phyloP scores from a whole-genome alignment of 345 rosid genomes.

The Hirschfeldia incana region DNA sequence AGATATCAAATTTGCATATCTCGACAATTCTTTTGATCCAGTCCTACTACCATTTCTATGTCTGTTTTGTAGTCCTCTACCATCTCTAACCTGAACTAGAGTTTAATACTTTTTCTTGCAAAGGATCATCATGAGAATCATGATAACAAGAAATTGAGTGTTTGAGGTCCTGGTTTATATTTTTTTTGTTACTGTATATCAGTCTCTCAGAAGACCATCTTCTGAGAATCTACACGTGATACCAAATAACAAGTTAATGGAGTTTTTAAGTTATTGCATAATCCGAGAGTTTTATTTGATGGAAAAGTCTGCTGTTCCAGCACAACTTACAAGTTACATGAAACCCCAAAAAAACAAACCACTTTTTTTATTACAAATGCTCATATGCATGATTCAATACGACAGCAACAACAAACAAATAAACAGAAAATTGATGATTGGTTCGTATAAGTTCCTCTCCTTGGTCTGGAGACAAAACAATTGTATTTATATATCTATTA shows the following conservation, averaged over 20 bases:
- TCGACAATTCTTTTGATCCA: too few relatives aligned
- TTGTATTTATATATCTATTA: neutral
- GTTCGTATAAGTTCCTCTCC: neutral
- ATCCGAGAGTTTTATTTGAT: neutral
- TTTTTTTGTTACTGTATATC: too few relatives aligned
- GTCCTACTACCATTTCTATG: too few relatives aligned
- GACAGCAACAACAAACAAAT: neutral
- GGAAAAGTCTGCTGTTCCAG: neutral
- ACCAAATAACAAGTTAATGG: neutral
- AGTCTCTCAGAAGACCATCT: too few relatives aligned
- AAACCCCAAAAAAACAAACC: neutral
- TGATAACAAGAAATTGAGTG: too few relatives aligned
- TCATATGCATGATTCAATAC: slow-evolving; percentile 11
- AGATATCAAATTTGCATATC: too few relatives aligned
- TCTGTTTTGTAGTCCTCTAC: too few relatives aligned
- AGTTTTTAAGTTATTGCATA: neutral
- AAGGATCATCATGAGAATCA: too few relatives aligned
- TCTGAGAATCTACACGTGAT: neutral
- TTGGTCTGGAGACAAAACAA: neutral
- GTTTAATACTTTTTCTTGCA: too few relatives aligned
- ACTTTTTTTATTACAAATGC: neutral
- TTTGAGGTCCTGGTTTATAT: too few relatives aligned
- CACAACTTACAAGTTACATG: neutral
- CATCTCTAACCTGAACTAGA: too few relatives aligned
- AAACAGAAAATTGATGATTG: neutral